Evolutionary conservation across 1,284 basidiomycete species (phyloP).

Genomic region (Cystobasidium slooffiae): DNA sequence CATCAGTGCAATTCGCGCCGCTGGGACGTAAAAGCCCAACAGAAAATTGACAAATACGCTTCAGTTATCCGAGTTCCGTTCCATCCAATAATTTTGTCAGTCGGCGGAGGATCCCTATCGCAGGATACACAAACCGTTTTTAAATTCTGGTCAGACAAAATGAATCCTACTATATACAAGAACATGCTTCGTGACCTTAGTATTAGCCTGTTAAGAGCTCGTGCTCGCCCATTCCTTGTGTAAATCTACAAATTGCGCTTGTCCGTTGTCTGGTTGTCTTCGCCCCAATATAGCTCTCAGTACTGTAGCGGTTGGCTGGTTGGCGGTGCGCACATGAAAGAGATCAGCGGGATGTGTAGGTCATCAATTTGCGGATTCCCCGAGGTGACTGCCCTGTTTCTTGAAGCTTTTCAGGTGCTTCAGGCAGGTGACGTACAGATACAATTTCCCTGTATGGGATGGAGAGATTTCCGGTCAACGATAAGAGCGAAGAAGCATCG

Average conservation of each 20-base stretch:
- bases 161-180: no score
- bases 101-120: not conserved
- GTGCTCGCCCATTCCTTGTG: not conserved
- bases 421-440: no score
- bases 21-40: no score
- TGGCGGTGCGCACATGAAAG: no score
- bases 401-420: no score
- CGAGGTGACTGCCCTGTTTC: no score
- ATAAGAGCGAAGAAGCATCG: not conserved
- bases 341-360: no score
- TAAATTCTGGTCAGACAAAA: not conserved
- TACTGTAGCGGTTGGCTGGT: no score
- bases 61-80: not conserved
- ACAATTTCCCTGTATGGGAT: not conserved
- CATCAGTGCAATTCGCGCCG: no score
- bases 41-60: not conserved
- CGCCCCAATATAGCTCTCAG: no score
- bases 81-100: not conserved
- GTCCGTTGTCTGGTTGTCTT: no score
- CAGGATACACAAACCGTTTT: not conserved
- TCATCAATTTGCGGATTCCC: no score
- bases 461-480: not conserved
- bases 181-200: not conserved
- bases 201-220: not conserved
- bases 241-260: not conserved